Evolutionary conservation across 257 asterid genomes (phyloP), one percentile per base, ranked within the genome.

Genomic region (Paulownia fortunei): DNA sequence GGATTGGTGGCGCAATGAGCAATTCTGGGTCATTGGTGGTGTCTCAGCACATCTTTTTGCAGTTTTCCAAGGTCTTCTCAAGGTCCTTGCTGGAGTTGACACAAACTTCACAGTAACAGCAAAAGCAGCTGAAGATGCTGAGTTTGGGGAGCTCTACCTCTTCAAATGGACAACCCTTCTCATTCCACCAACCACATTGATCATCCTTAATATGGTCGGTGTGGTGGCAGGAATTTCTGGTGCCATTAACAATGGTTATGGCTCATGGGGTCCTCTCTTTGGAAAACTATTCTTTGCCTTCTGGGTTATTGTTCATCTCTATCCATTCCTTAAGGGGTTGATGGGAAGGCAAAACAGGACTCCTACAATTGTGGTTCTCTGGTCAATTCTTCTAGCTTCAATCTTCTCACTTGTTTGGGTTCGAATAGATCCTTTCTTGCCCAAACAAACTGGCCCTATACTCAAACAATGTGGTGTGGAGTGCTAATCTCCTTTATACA

Each of bases 121-220:
- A n/a, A n/a, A n/a, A n/a, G n/a, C n/a, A n/a, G 81, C 64, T n/a
- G 96, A 90, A 0, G 97, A 89, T 49, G 10, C 89, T 0, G 97
- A 90, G 79, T 92, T 88, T 77, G 96, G 81, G 44, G 81, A 77
- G 71, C 77, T 77, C 19, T 77, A 77, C 72, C 76, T 77, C 65
- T 92, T 92, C 90, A 92, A 92, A 80, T 92, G 97, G 97, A 92
- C 97, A 27, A 92, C 96, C 60, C 92, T 92, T 81, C 96, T 92
- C 80, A 92, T 92, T 81, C 96, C 97, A 39, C 97, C 97, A 36
- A 92, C 96, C 8, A 90, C 96, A 44, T 46, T 90, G 76, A 88
- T 92, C 79, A 92, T 92, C 86, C 69, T 92, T 76, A 92, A 90
- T 65, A 90, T 92, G 82, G 96, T 90, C 5, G 97, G 97, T 41